Base-by-base conservation (phyloP, 202 grass and related monocot species). In the Panicum hallii region DNA sequence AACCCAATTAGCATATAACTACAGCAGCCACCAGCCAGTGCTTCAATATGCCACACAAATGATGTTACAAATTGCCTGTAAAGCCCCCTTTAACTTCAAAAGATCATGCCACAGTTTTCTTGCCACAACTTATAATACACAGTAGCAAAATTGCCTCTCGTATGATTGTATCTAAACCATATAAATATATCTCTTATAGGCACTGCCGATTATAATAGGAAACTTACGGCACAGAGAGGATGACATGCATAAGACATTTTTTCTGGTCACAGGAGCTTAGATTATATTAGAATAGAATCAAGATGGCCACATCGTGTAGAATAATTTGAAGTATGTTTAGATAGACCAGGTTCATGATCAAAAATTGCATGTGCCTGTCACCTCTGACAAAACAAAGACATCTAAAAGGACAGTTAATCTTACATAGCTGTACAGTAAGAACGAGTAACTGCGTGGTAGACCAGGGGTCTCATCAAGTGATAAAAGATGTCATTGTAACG, bases 381-480 rank as follows among this genome's bases (percentile, higher is more conserved):
- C 75, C 63, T 76, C 54, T 28, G 26, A 79, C 69, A 79, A 70
- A 77, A 22, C 62, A 84, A 79, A 46, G 69, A 12, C 65, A 55
- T 60, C 54, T 88, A 84, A 48, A 57, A 34, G 49, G 32, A 28
- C 44, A 85, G 77, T 67, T 54, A 87, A 75, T 55, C 86, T 88
- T 88, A 91, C 74, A 75, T n/a, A 84, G 81, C 79, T 89, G 82
- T 90, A 89, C 87, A 90, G 44, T 72, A 68, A 60, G 50, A 72
- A 67, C 14, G 11, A 75, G 53, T 44, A 52, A 43, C 14, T 46
- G 14, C 63, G 57, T 45, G 38, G 22, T 77, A 84, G 80, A 78
- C 42, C 58, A 70, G 65, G 47, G 70, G 81, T 55, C 36, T 77
- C 38, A 71, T 77, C 28, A 71, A 15, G 67, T 78, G 34, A 71